Percentiles rank a stretch among this genome's conserved stretches.
phyloP scores from a whole-genome alignment of 2,329 filamentous ascomycete species.

The Colletotrichum sp. region DNA sequence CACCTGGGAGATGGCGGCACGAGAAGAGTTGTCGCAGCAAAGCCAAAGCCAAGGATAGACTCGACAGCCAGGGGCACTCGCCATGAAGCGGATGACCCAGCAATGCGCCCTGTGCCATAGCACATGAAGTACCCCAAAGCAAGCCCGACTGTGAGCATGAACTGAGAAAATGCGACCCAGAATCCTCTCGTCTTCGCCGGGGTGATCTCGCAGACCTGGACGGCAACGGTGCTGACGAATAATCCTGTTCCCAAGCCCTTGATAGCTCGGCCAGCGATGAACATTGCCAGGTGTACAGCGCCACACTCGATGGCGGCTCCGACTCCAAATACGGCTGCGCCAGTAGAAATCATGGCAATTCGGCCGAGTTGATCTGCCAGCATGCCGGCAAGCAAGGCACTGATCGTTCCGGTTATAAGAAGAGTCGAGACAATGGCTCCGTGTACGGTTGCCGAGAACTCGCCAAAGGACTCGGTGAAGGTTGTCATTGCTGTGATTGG shows the following conservation, averaged over 20 bases:
- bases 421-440: constrained; percentile 66
- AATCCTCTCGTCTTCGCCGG: constrained; percentile 54
- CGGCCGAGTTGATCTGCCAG: constrained; percentile 61
- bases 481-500: constrained; percentile 62
- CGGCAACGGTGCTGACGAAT: constrained; percentile 55
- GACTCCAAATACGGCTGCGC: constrained; percentile 54
- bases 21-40: constrained; percentile 32
- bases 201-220: constrained; percentile 65
- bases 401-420: constrained; percentile 62
- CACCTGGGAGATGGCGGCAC: constrained; percentile 61
- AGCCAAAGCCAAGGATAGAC: constrained; percentile 37
- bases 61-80: constrained; percentile 53
- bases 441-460: constrained; percentile 57
- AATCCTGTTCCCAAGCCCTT: constrained; percentile 64
- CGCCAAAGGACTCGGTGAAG: constrained; percentile 55
- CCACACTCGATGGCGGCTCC: constrained; percentile 50
- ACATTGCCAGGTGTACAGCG: constrained; percentile 47
- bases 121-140: constrained; percentile 64
- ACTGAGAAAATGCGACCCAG: constrained; percentile 57
- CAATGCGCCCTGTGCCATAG: constrained; percentile 58
- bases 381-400: constrained; percentile 62
- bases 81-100: constrained; percentile 55
- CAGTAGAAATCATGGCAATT: constrained; percentile 53
- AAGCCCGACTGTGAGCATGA: constrained; percentile 56
- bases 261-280: constrained; percentile 60